Percentiles rank a stretch among this genome's conserved stretches.
These are phyloP conservation scores for Urochloa ruziziensis DNA, from an alignment of 176 grass and related monocot genomes.

Conservation along the genomic window DNA sequence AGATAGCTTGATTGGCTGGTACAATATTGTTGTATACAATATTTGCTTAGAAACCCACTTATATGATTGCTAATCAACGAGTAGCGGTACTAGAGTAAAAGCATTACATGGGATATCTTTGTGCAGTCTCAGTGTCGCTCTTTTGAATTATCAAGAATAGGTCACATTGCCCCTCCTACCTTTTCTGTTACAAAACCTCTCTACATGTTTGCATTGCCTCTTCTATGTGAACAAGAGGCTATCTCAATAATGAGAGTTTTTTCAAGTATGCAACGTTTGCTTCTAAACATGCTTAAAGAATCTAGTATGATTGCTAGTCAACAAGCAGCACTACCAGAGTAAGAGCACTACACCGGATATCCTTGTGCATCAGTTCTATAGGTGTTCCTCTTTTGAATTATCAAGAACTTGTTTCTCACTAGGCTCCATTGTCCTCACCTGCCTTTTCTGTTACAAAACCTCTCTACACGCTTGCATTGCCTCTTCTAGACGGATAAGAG, in stretches of 20 bases:
- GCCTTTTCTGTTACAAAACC: background rate
- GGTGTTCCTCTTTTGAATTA: background rate
- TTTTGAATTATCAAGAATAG: constrained; percentile 3
- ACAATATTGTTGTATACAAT: background rate
- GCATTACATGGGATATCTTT: background rate
- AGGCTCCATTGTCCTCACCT: background rate
- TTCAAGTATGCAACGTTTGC: too few species aligned
- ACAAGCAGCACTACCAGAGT: background rate
- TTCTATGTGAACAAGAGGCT: too few species aligned
- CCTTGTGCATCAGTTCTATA: background rate
- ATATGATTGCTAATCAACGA: constrained; percentile 2
- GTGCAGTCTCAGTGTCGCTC: background rate
- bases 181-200: too few species aligned
- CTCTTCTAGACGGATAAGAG: background rate
- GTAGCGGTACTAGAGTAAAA: background rate
- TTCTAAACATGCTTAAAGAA: too few species aligned
- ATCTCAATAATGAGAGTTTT: too few species aligned
- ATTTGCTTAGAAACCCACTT: background rate
- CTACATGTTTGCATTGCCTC: too few species aligned
- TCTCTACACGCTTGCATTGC: background rate
- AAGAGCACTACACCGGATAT: background rate
- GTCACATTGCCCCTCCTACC: too few species aligned
- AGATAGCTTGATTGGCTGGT: background rate
- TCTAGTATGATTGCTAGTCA: background rate
- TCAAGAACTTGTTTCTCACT: background rate